Conservation (phyloP, 495 filamentous ascomycete species). For the Entonaema liquescens region DNA sequence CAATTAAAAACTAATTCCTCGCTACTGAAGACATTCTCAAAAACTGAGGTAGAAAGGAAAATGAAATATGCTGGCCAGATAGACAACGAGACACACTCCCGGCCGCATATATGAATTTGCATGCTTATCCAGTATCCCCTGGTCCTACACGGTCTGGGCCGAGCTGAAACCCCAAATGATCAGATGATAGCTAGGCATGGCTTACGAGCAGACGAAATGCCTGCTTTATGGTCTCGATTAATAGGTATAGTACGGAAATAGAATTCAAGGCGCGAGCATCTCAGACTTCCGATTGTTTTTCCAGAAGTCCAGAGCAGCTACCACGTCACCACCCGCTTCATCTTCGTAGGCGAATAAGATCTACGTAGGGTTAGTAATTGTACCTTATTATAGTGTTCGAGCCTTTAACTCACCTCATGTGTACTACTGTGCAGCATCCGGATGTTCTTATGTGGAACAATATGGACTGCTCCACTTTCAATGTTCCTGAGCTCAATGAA, state of each 20-base stretch:
- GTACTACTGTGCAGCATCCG: conserved; percentile 96
- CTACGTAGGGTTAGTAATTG: conserved; percentile 19
- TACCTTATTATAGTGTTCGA: neutral
- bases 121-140: conserved; percentile 40
- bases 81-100: conserved; percentile 19
- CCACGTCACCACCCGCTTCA: conserved; percentile 90
- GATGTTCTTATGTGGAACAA: conserved; percentile 93
- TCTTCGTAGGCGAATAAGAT: conserved; percentile 90
- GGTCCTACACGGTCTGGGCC: conserved; percentile 30
- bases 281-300: conserved; percentile 63
- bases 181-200: conserved; percentile 19
- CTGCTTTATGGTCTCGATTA: conserved; percentile 10
- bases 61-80: conserved; percentile 33
- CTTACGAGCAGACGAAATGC: conserved; percentile 11
- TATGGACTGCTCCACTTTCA: conserved; percentile 91
- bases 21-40: conserved; percentile 42
- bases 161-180: conserved; percentile 19
- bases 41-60: conserved; percentile 33
- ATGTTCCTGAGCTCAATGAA: conserved; percentile 97
- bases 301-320: conserved; percentile 98
- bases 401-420: conserved; percentile 77
- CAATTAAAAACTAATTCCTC: conserved; percentile 37
- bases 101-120: conserved; percentile 22
- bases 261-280: conserved; percentile 31
- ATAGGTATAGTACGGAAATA: conserved; percentile 6